These are phyloP conservation scores for Malus sieversii DNA, from an alignment of 306 rosid genomes.

Conservation along the genomic window DNA sequence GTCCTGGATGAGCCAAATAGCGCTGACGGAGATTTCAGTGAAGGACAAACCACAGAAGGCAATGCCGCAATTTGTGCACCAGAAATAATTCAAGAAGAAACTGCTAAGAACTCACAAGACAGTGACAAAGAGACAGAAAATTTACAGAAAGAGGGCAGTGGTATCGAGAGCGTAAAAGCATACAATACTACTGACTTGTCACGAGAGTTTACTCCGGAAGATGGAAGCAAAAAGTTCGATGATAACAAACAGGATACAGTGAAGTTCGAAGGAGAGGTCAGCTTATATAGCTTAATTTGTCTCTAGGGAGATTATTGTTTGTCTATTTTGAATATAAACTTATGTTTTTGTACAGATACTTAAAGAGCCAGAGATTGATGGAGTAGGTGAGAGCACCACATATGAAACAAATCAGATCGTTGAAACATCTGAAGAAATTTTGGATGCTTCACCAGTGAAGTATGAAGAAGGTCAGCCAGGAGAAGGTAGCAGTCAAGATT, in stretches of 20 bases:
- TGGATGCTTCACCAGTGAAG: neutral
- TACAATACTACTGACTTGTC: neutral
- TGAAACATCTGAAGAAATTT: slow-evolving; percentile 3
- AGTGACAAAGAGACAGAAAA: slow-evolving; percentile 10
- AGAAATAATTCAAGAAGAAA: slow-evolving; percentile 12
- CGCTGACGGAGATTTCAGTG: neutral
- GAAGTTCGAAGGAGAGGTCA: slow-evolving; percentile 17
- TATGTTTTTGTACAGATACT: slow-evolving; percentile 11
- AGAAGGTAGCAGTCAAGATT: slow-evolving; percentile 1
- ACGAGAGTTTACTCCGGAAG: slow-evolving; percentile 6
- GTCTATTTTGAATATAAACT: neutral
- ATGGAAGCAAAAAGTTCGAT: neutral
- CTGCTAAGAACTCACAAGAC: slow-evolving; percentile 4
- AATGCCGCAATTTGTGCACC: slow-evolving; percentile 2
- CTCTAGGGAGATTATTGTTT: neutral
- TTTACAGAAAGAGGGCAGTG: slow-evolving; percentile 13
- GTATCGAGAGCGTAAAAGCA: slow-evolving; percentile 10
- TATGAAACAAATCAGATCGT: neutral
- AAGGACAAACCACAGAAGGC: slow-evolving; percentile 14
- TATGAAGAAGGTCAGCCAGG: slow-evolving; percentile 14
- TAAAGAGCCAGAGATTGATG: slow-evolving; percentile 1
- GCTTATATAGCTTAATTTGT: neutral
- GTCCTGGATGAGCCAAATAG: neutral
- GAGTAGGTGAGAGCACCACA: slow-evolving; percentile 13
- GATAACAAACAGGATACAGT: slow-evolving; percentile 8